A percentile compares a stretch with the other conserved stretches of the same genome.
These are phyloP conservation scores for Ogataea pilisensis DNA, from an alignment of 805 yeast genomes.

Conservation along the genomic window DNA sequence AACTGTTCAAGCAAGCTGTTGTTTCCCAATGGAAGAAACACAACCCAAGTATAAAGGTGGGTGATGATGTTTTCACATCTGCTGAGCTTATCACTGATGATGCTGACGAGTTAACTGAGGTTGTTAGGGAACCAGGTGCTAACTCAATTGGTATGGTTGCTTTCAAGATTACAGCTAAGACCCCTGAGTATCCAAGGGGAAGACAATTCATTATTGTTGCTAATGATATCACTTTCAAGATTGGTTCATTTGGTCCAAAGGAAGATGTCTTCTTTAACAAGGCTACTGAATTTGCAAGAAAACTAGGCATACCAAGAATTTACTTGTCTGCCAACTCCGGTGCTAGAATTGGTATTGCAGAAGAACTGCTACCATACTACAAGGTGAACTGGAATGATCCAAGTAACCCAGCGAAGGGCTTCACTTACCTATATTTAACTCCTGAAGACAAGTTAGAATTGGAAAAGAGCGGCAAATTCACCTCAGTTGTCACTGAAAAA, in stretches of 20 bases:
- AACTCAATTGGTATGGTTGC: slow-evolving; percentile 98
- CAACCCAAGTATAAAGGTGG: slow-evolving; percentile 52
- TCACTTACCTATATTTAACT: slow-evolving; percentile 79
- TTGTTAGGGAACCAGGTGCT: slow-evolving; percentile 93
- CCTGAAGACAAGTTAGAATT: slow-evolving; percentile 57
- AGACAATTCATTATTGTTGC: slow-evolving; percentile 92
- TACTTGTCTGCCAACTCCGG: slow-evolving; percentile 98
- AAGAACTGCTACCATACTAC: slow-evolving; percentile 84
- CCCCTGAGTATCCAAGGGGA: slow-evolving; percentile 96
- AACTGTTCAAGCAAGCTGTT: slow-evolving; percentile 90
- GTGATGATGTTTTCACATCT: slow-evolving; percentile 73
- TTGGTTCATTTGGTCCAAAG: slow-evolving; percentile 97
- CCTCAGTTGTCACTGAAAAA: slow-evolving; percentile 69
- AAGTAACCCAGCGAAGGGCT: slow-evolving; percentile 75
- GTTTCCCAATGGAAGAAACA: slow-evolving; percentile 76
- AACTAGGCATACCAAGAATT: slow-evolving; percentile 89
- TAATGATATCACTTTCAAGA: slow-evolving; percentile 94
- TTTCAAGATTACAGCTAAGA: slow-evolving; percentile 82
- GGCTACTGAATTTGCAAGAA: slow-evolving; percentile 88
- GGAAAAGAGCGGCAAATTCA: slow-evolving; percentile 54
- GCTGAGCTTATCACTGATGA: slow-evolving; percentile 86
- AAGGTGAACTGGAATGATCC: slow-evolving; percentile 91
- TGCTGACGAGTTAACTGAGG: slow-evolving; percentile 75
- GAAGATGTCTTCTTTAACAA: slow-evolving; percentile 91
- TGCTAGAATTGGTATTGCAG: slow-evolving; percentile 98